These are phyloP conservation scores for Acanthamoeba healyi DNA, from an alignment of 208 protist species.

Conservation along the genomic window DNA sequence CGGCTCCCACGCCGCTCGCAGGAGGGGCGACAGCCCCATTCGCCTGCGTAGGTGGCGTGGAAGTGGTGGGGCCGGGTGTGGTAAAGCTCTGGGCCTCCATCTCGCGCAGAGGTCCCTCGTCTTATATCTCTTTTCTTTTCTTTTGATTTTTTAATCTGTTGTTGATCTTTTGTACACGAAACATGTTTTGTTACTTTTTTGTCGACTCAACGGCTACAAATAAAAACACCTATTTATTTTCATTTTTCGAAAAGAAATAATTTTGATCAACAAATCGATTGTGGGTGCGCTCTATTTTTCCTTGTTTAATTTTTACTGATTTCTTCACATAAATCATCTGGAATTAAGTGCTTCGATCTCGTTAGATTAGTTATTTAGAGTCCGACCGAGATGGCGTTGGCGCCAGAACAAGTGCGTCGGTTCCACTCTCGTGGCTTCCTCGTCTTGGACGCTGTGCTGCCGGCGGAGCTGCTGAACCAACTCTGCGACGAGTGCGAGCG, in stretches of 20 bases:
- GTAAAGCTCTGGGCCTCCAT: constrained; percentile 1
- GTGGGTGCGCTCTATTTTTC: too few species aligned
- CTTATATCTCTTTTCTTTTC: not conserved
- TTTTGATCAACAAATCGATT: not conserved
- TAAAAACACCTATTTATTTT: too few species aligned
- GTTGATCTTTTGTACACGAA: not conserved
- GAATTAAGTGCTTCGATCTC: too few species aligned
- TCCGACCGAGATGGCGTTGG: not conserved
- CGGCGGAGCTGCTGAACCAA: not conserved
- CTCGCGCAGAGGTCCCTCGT: not conserved
- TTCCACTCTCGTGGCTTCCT: constrained; percentile 8
- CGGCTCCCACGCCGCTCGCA: not conserved
- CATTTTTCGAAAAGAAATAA: too few species aligned
- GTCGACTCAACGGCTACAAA: not conserved
- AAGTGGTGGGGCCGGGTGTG: not conserved
- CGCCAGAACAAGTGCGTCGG: not conserved
- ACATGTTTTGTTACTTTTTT: too few species aligned
- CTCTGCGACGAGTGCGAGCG: not conserved
- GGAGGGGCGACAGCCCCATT: not conserved
- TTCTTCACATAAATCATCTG: too few species aligned
- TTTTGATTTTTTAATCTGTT: not conserved
- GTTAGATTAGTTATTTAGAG: too few species aligned
- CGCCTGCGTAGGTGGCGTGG: not conserved
- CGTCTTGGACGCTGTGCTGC: not conserved
- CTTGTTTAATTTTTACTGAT: too few species aligned